Evolutionary conservation across 176 grass and related monocot species (phyloP).

Genomic region (Paspalum notatum): DNA sequence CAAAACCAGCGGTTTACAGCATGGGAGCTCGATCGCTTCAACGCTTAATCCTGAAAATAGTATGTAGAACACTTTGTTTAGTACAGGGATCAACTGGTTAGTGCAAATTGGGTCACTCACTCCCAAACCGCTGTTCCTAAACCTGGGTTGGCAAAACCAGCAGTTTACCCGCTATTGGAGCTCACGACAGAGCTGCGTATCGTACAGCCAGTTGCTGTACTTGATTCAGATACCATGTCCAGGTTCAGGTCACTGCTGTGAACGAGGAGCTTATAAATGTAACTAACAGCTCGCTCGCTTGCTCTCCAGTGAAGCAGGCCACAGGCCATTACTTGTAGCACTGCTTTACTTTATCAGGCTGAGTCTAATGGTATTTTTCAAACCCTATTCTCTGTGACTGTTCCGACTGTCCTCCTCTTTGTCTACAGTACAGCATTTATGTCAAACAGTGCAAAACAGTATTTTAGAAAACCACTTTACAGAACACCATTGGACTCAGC

Average conservation of each 20-base stretch:
- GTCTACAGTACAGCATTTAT: no score
- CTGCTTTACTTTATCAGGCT: not conserved
- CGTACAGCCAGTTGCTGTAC: constrained; percentile 27
- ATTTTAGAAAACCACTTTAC: no score
- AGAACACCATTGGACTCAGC: no score
- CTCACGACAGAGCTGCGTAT: not conserved
- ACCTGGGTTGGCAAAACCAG: constrained; percentile 9
- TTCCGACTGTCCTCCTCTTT: no score
- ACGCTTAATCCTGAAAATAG: constrained; percentile 17
- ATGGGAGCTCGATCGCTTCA: constrained; percentile 16
- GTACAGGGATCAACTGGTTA: not conserved
- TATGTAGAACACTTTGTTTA: constrained; percentile 5
- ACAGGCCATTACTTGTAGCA: not conserved
- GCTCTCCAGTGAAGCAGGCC: not conserved
- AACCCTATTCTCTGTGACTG: no score
- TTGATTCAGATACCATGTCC: constrained; percentile 31
- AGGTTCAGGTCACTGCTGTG: constrained; percentile 32
- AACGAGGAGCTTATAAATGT: constrained; percentile 8
- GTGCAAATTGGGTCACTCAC: constrained; percentile 28
- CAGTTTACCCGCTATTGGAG: constrained; percentile 32
- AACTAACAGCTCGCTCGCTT: not conserved
- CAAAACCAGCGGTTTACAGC: constrained; percentile 23
- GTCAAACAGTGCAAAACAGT: no score
- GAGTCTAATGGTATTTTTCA: no score
- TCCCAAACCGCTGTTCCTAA: constrained; percentile 19